Conservation (phyloP, 306 rosid species). For the Potentilla sterilis region DNA sequence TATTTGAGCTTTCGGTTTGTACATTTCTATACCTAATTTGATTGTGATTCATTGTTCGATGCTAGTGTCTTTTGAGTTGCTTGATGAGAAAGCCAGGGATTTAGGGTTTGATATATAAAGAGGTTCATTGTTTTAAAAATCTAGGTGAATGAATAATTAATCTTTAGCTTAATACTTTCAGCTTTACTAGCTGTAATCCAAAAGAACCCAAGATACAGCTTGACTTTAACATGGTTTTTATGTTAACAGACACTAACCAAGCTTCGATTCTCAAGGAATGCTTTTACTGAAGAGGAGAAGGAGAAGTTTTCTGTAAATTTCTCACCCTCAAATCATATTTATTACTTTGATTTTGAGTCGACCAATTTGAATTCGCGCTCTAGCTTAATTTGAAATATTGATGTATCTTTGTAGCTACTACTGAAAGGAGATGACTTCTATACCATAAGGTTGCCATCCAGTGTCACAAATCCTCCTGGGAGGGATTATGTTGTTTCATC, state of each 20-base stretch:
- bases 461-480: slow-evolving; percentile 68
- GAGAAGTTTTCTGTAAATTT: slow-evolving; percentile 54
- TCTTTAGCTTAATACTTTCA: background rate
- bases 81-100: background rate
- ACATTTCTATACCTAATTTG: background rate
- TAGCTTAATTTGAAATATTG: slow-evolving; percentile 18
- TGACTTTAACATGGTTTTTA: slow-evolving; percentile 22
- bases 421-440: slow-evolving; percentile 82
- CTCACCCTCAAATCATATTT: background rate
- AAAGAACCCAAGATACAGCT: background rate
- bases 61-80: background rate
- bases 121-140: background rate
- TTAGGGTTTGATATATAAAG: background rate
- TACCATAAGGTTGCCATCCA: slow-evolving; percentile 79
- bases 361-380: background rate
- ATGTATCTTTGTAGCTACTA: slow-evolving; percentile 44
- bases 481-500: slow-evolving; percentile 70
- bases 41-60: background rate
- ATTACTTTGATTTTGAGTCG: slow-evolving; percentile 4
- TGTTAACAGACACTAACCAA: slow-evolving; percentile 79
- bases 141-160: background rate
- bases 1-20: background rate
- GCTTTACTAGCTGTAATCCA: background rate
- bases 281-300: slow-evolving; percentile 58
- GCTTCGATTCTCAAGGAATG: slow-evolving; percentile 78